Evolutionary conservation across 495 filamentous ascomycete species (phyloP), one percentile per base, ranked within the genome.

Genomic region (Aspergillus saccharolyticus): DNA sequence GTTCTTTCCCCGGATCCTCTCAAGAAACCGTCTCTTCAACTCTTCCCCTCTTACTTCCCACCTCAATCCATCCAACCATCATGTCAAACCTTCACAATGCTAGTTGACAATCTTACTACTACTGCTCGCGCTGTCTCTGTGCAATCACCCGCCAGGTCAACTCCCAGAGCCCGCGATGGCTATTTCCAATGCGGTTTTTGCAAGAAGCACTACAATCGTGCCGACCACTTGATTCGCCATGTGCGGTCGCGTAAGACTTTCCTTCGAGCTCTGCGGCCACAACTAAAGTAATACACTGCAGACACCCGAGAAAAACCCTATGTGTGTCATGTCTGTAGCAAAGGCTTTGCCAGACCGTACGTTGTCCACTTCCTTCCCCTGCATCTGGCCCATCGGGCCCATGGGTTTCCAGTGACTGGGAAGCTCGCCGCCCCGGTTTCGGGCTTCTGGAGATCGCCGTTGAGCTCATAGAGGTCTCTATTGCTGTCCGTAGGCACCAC

Each of bases 291-390:
- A 15, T 33, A 9, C 25, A 3, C 4, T n/a, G 17, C 20, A 70
- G 68, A 83, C 59, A 83, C 80, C 0, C 73, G 80, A 22, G 81
- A 81, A 46, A 82, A 82, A 55, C 79, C 80, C 16, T 83, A 82
- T 43, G 46, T 64, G 6, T 70, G 61, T 28, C 59, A 78, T 60
- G 67, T 83, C 14, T 83, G 81, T 57, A 70, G 74, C 42, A 83
- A 83, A 59, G 75, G 73, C 9, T 83, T 83, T 47, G 75, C 78
- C 6, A 70, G 81, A 17, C 78, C 79, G 73, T 76, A 20, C 57
- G 71, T 56, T 10, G 14, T 22, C 12, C 17, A 22, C 12, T 25
- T 25, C 20, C 28, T 16, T 42, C 25, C n/a, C 4, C 25, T 28
- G 25, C 25, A 28, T n/a, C n/a, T n/a, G 9, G 25, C 25, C 9